Base-by-base conservation (phyloP, 176 grass and related monocot species). In the Triticum monococcum region DNA sequence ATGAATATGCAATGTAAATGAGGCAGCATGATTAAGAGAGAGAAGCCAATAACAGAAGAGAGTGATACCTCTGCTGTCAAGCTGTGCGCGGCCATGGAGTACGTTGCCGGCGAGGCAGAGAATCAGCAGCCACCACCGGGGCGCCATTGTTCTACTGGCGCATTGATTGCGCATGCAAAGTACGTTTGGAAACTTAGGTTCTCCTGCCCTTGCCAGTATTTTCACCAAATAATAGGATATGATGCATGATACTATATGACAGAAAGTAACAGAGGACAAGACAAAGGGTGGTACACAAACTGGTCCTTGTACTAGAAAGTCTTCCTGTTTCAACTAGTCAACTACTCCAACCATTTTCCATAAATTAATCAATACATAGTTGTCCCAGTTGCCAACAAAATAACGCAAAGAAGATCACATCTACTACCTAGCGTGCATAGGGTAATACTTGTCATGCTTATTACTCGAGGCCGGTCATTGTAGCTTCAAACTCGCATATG, bases 31-130 rank as follows among this genome's bases (percentile, higher is more conserved):
- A 20, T 59, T 59, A 22, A 22, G 3, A 45, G 43, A 59, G 54
- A 59, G 0, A 59, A 59, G 18, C 54, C 54, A 59, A 8, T 20
- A 59, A 22, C 2, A 59, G 50, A 9, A 52, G 48, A 52, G 48
- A 52, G 48, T 17, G 16, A 40, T n/a, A 22, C 68, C 89, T 43
- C 60, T 80, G 76, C 30, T 89, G 14, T 91, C 83, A 14, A 50
- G 62, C 68, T 89, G 86, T 3, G 45, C 78, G 7, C 12, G 86
- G 37, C 73, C 86, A 36, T 64, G 81, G 16, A 52, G 68, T n/a
- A 71, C 1, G 10, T 9, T 22, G 35, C 35, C 10, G 68, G 68
- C 10, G 35, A 71, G 35, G 35, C 35, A 71, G 68, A 71, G 68
- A 71, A 71, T 20, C 20, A 23, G 68, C 68, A 23, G 33, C 68